Base-by-base conservation (phyloP, 148 eudicot species). In the Arctostaphylos glauca region DNA sequence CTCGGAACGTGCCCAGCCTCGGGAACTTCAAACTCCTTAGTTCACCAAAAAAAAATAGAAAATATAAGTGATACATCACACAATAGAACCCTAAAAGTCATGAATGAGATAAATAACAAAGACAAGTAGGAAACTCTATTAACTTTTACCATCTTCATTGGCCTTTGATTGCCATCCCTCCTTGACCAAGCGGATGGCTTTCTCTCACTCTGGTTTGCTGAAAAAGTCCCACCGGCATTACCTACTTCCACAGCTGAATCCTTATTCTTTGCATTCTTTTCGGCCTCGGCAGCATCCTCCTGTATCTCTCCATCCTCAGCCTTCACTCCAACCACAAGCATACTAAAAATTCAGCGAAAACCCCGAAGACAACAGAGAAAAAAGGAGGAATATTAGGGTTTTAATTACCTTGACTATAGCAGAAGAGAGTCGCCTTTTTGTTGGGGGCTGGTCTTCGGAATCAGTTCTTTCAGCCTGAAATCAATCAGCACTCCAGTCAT, bases 351-450 rank as follows among this genome's bases (percentile, higher is more conserved):
- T 44, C 62, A 52, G 10, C 31, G 13, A 16, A 6, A 71, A 19
- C n/a, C 64, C 55, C 49, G 31, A 79, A 48, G 47, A 16, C 14
- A 82, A 16, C 31, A 13, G 46, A 13, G 38, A 3, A 8, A 46
- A 68, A 9, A 9, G 14, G 7, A n/a, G 18, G 41, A 3, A 73
- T 66, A 54, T 21, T 7, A 38, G 16, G 52, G 58, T 52, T 56
- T 76, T 54, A 6, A 7, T 71, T 81, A 96, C 99, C 96, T 94
- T 94, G 53, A 96, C 95, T 80, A 96, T 93, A 80, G 97, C 95
- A 0, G 99, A 96, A 80, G 93, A 90, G 54, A 96, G 88, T 75
- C 98, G 85, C 81, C 94, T 93, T 83, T 96, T 96, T 5, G 93
- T 87, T 4, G 95, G 88, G 7, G 95, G 98, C 78, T 93, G 95